Evolutionary conservation across 1,139 yeast species (phyloP), one percentile per base, ranked within the genome.

Genomic region (Eremothecium coryli): DNA sequence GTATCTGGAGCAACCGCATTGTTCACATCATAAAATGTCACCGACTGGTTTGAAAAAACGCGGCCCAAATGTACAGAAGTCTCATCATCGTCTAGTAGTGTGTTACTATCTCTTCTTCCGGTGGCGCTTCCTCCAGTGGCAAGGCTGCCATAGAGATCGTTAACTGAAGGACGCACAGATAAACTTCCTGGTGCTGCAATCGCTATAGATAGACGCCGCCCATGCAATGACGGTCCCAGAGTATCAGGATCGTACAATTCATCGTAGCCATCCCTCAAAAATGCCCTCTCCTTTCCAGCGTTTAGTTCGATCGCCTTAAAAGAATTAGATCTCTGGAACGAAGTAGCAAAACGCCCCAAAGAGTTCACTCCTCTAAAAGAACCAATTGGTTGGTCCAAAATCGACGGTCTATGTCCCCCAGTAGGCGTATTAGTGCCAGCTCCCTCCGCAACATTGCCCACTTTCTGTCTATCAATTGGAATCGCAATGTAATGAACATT

Each of bases 251-350:
- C 88, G 44, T 71, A 73, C n/a, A 74, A 58, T 50, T 76, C 85
- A 46, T 76, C 84, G 20, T 63, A 69, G 23, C 60, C 60, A 40
- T 67, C 70, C 40, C 54, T 62, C 45, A 73, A 71, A 40, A 61
- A 73, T 0, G 78, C 68, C 42, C 80, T 58, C 34, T 54, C 57
- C 5, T 44, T 38, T 22, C 53, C 56, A 4, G 70, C 56, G 8
- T 66, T 62, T 1, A 54, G 52, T 43, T 75, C 82, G 35, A 75
- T 62, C 6, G 73, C 64, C 43, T 67, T 62, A 50, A 74, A 75
- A 4, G 85, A 71, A 55, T 81, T 93, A 0, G 95, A 93, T 49
- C 95, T 66, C 30, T 74, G 66, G 51, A 69, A 75, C 1, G 94
- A 82, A 1, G 85, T 74, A 2, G 93, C 93, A 59, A 85, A 85